Conservation (phyloP, 140 eudicot genomes). For the Flaveria floridana region DNA sequence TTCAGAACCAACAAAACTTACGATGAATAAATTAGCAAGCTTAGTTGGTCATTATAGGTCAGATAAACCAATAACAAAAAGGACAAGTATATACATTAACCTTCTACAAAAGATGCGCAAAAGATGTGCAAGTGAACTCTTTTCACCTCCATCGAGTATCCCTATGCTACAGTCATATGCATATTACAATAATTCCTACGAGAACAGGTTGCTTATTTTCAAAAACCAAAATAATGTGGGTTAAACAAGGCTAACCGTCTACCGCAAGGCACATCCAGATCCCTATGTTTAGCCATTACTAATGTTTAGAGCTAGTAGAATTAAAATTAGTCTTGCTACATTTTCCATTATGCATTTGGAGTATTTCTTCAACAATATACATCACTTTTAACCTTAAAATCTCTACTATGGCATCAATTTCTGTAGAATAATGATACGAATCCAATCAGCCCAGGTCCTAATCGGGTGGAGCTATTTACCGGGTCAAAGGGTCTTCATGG, state of each 20-base stretch:
- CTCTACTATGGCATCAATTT: too few relatives aligned
- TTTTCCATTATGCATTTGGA: too few relatives aligned
- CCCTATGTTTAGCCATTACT: not conserved
- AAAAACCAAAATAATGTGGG: not conserved
- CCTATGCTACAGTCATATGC: not conserved
- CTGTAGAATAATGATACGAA: too few relatives aligned
- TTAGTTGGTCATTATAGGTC: constrained; percentile 5
- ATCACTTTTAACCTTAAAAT: too few relatives aligned
- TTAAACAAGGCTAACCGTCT: constrained; percentile 12
- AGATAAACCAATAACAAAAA: not conserved
- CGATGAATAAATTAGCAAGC: not conserved
- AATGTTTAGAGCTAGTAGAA: too few relatives aligned
- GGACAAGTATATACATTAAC: constrained; percentile 2
- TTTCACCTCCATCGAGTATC: constrained; percentile 1
- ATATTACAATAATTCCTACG: not conserved
- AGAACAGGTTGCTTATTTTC: not conserved
- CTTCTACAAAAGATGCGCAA: constrained; percentile 2
- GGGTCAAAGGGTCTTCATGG: too few relatives aligned
- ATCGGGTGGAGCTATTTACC: too few relatives aligned
- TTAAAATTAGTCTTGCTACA: too few relatives aligned
- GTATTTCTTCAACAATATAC: too few relatives aligned
- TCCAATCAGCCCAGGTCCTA: too few relatives aligned
- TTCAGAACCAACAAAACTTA: not conserved
- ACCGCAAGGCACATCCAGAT: not conserved
- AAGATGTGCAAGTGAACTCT: constrained; percentile 10